Percentiles rank a stretch among this genome's conserved stretches.
These are phyloP conservation scores for Sclerotinia sclerotiorum DNA, from an alignment of 2,329 filamentous ascomycete species.

Conservation along the genomic window DNA sequence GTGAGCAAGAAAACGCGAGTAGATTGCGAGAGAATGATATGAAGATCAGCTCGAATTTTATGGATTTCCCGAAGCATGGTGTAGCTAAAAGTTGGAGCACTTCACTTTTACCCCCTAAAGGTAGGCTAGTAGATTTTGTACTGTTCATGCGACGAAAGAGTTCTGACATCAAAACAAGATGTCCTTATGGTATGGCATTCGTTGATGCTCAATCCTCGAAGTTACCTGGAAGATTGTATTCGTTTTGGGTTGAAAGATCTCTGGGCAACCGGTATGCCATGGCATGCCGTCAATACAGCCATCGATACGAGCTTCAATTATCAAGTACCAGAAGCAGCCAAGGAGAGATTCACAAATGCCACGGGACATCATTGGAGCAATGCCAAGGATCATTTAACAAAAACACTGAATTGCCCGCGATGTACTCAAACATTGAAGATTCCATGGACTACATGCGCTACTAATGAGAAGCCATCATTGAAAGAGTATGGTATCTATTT, in stretches of 20 bases:
- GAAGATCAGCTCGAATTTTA: slow-evolving; percentile 27
- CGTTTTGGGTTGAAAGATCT: slow-evolving; percentile 53
- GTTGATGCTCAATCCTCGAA: slow-evolving; percentile 73
- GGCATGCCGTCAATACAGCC: slow-evolving; percentile 55
- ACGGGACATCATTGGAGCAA: slow-evolving; percentile 62
- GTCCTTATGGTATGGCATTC: slow-evolving; percentile 79
- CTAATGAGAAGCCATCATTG: slow-evolving; percentile 42
- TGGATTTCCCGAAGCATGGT: slow-evolving; percentile 24
- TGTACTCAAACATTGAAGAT: slow-evolving; percentile 49
- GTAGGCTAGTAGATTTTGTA: slow-evolving; percentile 43
- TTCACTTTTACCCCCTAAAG: slow-evolving; percentile 52
- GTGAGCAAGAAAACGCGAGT: slow-evolving; percentile 26
- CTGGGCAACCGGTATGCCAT: slow-evolving; percentile 67
- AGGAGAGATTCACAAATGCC: slow-evolving; percentile 47
- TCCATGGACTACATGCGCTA: slow-evolving; percentile 60
- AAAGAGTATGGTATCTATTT: slow-evolving; percentile 33
- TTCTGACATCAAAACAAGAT: slow-evolving; percentile 47
- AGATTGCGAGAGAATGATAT: slow-evolving; percentile 29
- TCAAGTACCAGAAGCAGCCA: slow-evolving; percentile 46
- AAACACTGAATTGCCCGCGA: slow-evolving; percentile 54
- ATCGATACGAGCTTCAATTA: slow-evolving; percentile 64
- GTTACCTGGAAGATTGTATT: slow-evolving; percentile 73
- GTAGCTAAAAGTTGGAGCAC: slow-evolving; percentile 40
- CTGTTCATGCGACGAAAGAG: not conserved
- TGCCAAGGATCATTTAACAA: slow-evolving; percentile 49